Evolutionary conservation across 2,329 filamentous ascomycete genomes (phyloP).

Genomic region (Plenodomus lindquistii): DNA sequence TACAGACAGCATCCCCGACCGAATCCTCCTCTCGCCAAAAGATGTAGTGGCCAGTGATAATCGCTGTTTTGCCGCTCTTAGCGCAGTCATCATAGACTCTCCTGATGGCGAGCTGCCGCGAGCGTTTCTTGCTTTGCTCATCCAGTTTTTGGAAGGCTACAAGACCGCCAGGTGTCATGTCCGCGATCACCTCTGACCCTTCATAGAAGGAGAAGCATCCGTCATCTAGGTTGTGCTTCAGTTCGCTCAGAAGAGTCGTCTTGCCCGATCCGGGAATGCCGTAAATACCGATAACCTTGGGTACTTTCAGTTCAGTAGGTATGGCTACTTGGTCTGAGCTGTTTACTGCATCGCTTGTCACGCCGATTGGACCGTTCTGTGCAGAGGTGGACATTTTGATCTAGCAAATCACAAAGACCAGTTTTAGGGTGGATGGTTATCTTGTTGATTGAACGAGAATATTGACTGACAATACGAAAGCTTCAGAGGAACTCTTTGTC

Average conservation of each 20-base stretch:
- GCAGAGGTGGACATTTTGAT: too few species aligned
- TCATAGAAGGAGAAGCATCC: conserved; percentile 55
- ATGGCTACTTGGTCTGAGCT: too few species aligned
- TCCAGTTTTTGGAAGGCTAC: conserved; percentile 46
- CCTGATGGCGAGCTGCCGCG: neutral
- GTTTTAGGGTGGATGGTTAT: too few species aligned
- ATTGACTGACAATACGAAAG: too few species aligned
- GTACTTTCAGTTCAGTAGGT: conserved; percentile 5
- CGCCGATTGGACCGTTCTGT: too few species aligned
- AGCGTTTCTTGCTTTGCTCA: neutral
- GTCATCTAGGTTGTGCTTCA: conserved; percentile 43
- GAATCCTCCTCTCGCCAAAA: conserved; percentile 52
- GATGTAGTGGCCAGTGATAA: conserved; percentile 62
- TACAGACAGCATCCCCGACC: conserved; percentile 42
- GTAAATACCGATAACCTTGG: conserved; percentile 56
- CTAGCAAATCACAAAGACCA: too few species aligned
- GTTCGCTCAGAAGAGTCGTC: conserved; percentile 48
- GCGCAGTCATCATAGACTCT: conserved; percentile 47
- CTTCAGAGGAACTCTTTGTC: too few species aligned
- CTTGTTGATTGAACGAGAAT: too few species aligned
- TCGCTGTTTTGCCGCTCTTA: conserved; percentile 38
- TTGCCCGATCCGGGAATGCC: conserved; percentile 61
- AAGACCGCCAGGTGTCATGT: conserved; percentile 53
- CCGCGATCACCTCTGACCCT: conserved; percentile 55
- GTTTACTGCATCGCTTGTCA: too few species aligned